Conservation (phyloP, 306 rosid genomes). For the Hippophae tibetana region DNA sequence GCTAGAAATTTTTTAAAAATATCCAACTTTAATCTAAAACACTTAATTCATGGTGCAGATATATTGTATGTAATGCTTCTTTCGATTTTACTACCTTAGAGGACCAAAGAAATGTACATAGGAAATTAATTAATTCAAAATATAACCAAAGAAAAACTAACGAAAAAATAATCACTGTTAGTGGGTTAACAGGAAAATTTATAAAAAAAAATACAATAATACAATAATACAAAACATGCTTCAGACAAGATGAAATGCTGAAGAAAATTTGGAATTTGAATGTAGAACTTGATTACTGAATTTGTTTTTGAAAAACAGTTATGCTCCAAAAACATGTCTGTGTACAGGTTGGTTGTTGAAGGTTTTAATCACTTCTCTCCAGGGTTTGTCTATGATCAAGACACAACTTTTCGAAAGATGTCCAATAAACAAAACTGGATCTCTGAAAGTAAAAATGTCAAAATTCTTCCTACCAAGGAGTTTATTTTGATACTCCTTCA, state of each 20-base stretch:
- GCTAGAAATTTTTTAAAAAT: no score
- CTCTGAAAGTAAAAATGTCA: slow-evolving; percentile 43
- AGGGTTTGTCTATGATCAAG: slow-evolving; percentile 77
- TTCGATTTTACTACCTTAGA: no score
- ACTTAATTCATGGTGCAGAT: no score
- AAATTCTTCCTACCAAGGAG: slow-evolving; percentile 46
- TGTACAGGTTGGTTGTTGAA: slow-evolving; percentile 75
- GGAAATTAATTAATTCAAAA: no score
- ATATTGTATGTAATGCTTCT: no score
- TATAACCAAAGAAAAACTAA: no score
- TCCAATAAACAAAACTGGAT: slow-evolving; percentile 64
- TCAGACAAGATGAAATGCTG: slow-evolving; percentile 26
- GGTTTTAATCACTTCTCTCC: slow-evolving; percentile 75
- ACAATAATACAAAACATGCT: slow-evolving; percentile 35
- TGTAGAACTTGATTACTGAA: slow-evolving; percentile 18
- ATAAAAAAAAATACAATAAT: slow-evolving; percentile 22
- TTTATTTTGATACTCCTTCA: slow-evolving; percentile 30
- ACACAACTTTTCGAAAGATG: slow-evolving; percentile 58
- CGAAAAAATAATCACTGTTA: slow-evolving; percentile 25
- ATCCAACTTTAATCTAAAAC: no score
- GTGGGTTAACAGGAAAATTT: slow-evolving; percentile 33
- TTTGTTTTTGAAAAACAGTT: slow-evolving; percentile 12
- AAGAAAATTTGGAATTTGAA: slow-evolving; percentile 8
- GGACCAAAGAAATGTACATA: no score
- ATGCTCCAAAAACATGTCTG: slow-evolving; percentile 83